Base-by-base conservation (phyloP, 495 filamentous ascomycete species). In the Neurospora sp. region DNA sequence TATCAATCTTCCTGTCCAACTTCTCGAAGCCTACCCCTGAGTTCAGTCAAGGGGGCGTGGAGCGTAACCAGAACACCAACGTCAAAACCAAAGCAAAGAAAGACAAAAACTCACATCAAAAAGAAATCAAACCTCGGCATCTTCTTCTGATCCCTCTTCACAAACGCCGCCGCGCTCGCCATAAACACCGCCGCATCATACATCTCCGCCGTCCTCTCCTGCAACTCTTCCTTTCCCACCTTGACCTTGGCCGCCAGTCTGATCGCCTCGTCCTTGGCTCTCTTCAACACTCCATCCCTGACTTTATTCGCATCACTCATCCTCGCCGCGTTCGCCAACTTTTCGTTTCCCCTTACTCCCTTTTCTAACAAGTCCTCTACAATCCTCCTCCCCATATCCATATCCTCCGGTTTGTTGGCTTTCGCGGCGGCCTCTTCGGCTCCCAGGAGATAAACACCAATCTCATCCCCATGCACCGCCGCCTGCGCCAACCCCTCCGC, bases 401-500 rank as follows among this genome's bases (percentile, higher is more conserved):
- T n/a, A n/a, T 79, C 78, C 1, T 75, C 70, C 12, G 46, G 70
- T 35, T 75, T 70, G 42, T 74, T 70, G 0, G 88, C 85, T 18
- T 81, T 16, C 18, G 40, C 37, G 0, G 70, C 71, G 40, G 11
- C 80, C 75, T 85, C 78, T 76, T 95, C 92, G 0, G 85, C 82
- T 0, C 77, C 81, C 0, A 85, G 68, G 31, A 96, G 81, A 70
- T 88, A 86, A 18, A 40, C 75, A 7, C 79, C 81, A 0, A 91
- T 78, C 78, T 85, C 86, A 46, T 84, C 77, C 0, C 83, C 81
- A 75, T 93, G 90, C 8, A 92, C 86, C 4, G 90, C 88, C 10
- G 91, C 83, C 83, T 95, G 89, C 3, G 94, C 92, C 7, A 97
- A 85, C 3, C 83, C 94, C 85, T 96, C 90, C 2, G 93, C 92